phyloP scores from a whole-genome alignment of 75 land plant genomes.

The Selaginella moellendorffii region DNA sequence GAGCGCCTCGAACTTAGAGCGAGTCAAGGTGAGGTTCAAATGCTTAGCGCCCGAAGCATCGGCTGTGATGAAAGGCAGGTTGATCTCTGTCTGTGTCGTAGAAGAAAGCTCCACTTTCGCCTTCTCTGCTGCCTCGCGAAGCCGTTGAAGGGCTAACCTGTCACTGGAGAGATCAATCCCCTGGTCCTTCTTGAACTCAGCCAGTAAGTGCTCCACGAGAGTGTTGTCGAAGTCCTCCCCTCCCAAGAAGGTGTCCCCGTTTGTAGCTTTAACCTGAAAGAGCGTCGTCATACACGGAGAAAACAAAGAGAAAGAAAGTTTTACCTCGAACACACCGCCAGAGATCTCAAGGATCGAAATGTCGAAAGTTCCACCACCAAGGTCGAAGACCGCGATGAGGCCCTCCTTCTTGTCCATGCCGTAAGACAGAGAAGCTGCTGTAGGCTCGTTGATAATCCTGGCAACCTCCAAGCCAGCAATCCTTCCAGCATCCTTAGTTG shows the following conservation, averaged over 20 bases:
- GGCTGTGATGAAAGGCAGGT: conserved; percentile 71
- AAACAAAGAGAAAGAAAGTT: neutral
- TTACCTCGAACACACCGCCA: conserved; percentile 57
- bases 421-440: conserved; percentile 60
- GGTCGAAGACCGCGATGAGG: conserved; percentile 48
- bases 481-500: conserved; percentile 62
- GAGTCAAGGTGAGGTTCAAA: conserved; percentile 43
- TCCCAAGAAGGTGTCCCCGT: conserved; percentile 57
- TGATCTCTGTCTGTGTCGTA: conserved; percentile 48
- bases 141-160: conserved; percentile 49
- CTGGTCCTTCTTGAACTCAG: conserved; percentile 50
- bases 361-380: conserved; percentile 66
- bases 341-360: conserved; percentile 54
- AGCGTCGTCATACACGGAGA: too few species aligned
- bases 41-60: conserved; percentile 71
- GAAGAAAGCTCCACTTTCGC: conserved; percentile 72
- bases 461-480: conserved; percentile 56
- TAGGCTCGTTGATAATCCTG: conserved; percentile 57
- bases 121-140: conserved; percentile 65
- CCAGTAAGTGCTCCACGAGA: conserved; percentile 43
- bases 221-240: conserved; percentile 72
- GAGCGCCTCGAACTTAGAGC: conserved; percentile 54
- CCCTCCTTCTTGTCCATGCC: conserved; percentile 59
- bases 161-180: conserved; percentile 53
- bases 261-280: conserved; percentile 48